phyloP scores from a whole-genome alignment of 192 early-diverging fungal species.

The Coemansia pectinata region DNA sequence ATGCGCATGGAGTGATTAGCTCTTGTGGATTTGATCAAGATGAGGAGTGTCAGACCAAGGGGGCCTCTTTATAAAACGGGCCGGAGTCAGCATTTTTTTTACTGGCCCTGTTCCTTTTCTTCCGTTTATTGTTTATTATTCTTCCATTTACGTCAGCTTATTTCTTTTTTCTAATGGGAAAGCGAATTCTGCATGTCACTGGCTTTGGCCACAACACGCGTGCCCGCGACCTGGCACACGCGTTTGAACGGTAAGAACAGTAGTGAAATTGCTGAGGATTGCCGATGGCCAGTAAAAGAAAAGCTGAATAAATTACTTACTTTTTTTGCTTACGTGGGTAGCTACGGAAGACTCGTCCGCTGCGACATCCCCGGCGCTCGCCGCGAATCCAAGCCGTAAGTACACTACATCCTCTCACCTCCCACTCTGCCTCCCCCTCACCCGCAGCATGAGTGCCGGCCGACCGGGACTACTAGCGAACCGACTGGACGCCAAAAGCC shows the following conservation, averaged over 20 bases:
- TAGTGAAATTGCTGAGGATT: background rate
- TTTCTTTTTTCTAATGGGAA: slow-evolving; percentile 38
- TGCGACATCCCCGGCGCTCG: slow-evolving; percentile 85
- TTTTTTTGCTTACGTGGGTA: slow-evolving; percentile 27
- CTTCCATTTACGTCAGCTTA: background rate
- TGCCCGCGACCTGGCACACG: slow-evolving; percentile 91
- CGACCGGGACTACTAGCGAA: background rate
- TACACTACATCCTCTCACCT: slow-evolving; percentile 8
- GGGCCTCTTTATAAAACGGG: background rate
- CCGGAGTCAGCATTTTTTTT: background rate
- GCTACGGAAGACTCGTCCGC: slow-evolving; percentile 81
- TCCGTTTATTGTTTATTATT: background rate
- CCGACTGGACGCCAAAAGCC: background rate
- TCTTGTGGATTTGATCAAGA: background rate
- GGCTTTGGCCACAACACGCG: slow-evolving; percentile 77
- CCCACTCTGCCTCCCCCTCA: too few relatives aligned
- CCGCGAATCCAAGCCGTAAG: slow-evolving; percentile 69
- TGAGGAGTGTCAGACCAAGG: background rate
- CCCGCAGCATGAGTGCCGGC: too few relatives aligned
- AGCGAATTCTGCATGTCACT: slow-evolving; percentile 76
- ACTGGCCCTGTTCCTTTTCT: background rate
- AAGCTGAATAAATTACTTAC: background rate
- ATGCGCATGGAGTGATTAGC: background rate
- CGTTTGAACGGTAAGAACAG: slow-evolving; percentile 82
- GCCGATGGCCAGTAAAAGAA: background rate